Evolutionary conservation across 805 yeast genomes (phyloP), one percentile per base, ranked within the genome.

Genomic region (Pichia occidentalis): DNA sequence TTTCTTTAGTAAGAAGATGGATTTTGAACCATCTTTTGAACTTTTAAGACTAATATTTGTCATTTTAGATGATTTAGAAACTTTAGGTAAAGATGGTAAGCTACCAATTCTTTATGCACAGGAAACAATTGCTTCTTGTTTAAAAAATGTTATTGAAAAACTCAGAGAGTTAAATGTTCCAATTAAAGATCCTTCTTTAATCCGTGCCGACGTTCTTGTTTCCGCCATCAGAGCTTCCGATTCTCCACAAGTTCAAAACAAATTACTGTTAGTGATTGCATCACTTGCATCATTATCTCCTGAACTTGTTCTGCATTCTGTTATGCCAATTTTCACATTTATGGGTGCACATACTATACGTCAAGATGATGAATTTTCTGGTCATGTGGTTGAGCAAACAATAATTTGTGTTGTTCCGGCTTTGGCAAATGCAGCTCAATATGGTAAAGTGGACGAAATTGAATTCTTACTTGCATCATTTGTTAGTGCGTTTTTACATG

Each of bases 321-420:
- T 92, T 7, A 92, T 92, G 98, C 98, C 98, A n/a, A 90, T 92
- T 36, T 92, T 92, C 67, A 92, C 98, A 1, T 92, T 92, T 52
- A 92, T 92, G 97, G 98, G 98, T 43, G 95, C 97, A 10, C 95
- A 87, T 53, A 88, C 97, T 11, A 75, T 92, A 36, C 80, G 95
- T 53, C 96, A 92, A 62, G 98, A 92, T 59, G 97, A 92, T 59
- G 97, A 86, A 56, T 90, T 85, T 54, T 86, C 97, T 0, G 82
- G 82, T 23, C 84, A 84, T 48, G 97, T 88, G 31, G 86, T 92
- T 45, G 95, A 87, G 53, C 92, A 85, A 56, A 90, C 98, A 2
- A 81, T 92, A 34, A 64, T 82, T 17, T 80, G 83, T 50, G 96
- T 92, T 34, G 79, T 92, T 24, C 97, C 98, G 5, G 96, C 97